A percentile compares a stretch with the other conserved stretches of the same genome.
Evolutionary conservation across 768 basidiomycete species (phyloP).

Genomic region (Gymnopilus dilepis): DNA sequence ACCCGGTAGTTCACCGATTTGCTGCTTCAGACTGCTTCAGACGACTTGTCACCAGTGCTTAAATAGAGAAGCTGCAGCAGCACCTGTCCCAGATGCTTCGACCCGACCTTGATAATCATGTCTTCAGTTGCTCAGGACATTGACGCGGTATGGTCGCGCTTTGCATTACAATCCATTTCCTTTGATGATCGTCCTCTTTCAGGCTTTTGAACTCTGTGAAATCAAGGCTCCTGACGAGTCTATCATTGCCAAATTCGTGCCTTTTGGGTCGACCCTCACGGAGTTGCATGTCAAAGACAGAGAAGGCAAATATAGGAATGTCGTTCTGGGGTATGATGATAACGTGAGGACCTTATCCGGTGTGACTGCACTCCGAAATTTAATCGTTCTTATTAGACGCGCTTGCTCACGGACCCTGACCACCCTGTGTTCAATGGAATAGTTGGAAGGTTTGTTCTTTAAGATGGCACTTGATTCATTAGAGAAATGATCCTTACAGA

Average conservation of each 20-base stretch:
- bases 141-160: too few species aligned
- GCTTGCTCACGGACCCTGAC: constrained; percentile 46
- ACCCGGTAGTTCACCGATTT: neutral
- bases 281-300: constrained; percentile 62
- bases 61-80: neutral
- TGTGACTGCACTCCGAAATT: neutral
- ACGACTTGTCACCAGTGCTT: neutral
- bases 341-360: constrained; percentile 40
- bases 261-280: constrained; percentile 59
- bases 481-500: constrained; percentile 26
- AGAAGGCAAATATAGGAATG: constrained; percentile 50
- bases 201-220: constrained; percentile 56
- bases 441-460: constrained; percentile 37
- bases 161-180: neutral
- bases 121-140: neutral
- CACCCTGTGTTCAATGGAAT: constrained; percentile 53
- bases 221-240: constrained; percentile 58
- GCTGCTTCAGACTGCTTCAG: neutral
- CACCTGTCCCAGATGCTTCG: neutral
- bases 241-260: constrained; percentile 62
- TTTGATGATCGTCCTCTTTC: neutral
- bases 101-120: neutral
- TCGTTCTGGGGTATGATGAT: constrained; percentile 65
- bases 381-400: constrained; percentile 31
- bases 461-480: neutral